Base-by-base conservation (phyloP, 2,329 filamentous ascomycete genomes). In the Lanzia echinophila region DNA sequence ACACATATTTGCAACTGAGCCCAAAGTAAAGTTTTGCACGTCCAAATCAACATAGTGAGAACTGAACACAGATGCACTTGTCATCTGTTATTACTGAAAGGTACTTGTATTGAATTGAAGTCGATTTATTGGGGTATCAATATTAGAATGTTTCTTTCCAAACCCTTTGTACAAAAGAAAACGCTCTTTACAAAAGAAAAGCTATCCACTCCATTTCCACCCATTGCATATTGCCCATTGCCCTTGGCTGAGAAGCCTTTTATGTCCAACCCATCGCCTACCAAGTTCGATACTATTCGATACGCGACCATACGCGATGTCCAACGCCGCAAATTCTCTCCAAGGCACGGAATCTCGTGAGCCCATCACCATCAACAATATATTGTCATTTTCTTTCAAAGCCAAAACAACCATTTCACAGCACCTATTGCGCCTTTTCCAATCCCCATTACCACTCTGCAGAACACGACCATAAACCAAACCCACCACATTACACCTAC, bases 401-500 rank as follows among this genome's bases (percentile, higher is more conserved):
- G 46, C 53, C 53, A 96, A 59, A 96, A 72, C 67, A 96, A 70
- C 92, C 92, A 97, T 66, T 79, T 78, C n/a, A 87, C 75, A 10
- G 79, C 77, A 11, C 75, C 72, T 47, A 82, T 73, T 0, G 81
- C 65, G 2, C 83, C 83, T 44, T 79, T 79, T 43, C 85, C 78
- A 1, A 86, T 62, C 11, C 84, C 83, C 56, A 83, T 73, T 34
- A 87, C 71, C 13, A 88, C 69, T 56, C 88, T 81, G 49, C 87
- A 75, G 22, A 92, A 75, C 68, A 90, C 87, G 22, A 96, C 91
- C 33, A 95, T 75, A 56, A 95, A 82, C 90, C 92, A 97, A 15
- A 95, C 84, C 70, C 87, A 90, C 90, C 94, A 96, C 84, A 97
- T 89, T 62, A 95, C 81, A 3, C 87, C 88, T 38, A 97, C 83